These are phyloP conservation scores for Pichia sp. DNA, from an alignment of 1,139 yeast genomes.

Conservation along the genomic window DNA sequence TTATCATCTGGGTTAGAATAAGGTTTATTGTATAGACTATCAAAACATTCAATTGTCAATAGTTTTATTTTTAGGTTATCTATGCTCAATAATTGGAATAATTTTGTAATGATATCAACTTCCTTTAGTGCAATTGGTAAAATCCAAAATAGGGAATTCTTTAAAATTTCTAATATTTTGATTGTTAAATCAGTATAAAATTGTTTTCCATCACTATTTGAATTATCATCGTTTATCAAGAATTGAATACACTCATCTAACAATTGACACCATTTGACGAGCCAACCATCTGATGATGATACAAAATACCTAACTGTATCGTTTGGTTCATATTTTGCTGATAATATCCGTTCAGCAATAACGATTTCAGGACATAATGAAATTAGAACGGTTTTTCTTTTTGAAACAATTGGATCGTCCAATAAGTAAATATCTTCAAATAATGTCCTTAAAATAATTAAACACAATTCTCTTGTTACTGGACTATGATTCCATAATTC, in stretches of 20 bases:
- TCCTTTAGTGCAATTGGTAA: slow-evolving; percentile 65
- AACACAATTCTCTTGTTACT: slow-evolving; percentile 64
- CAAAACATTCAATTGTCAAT: slow-evolving; percentile 85
- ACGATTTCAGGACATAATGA: slow-evolving; percentile 80
- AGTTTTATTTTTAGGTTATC: slow-evolving; percentile 66
- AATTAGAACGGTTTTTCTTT: slow-evolving; percentile 68
- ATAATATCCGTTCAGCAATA: slow-evolving; percentile 62
- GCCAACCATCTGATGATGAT: slow-evolving; percentile 79
- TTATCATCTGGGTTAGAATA: slow-evolving; percentile 68
- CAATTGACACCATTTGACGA: slow-evolving; percentile 63
- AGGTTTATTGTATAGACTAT: slow-evolving; percentile 78
- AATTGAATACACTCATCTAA: slow-evolving; percentile 45
- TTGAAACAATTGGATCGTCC: slow-evolving; percentile 86
- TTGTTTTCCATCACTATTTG: slow-evolving; percentile 2
- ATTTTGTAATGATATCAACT: slow-evolving; percentile 61
- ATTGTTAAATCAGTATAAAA: slow-evolving; percentile 40
- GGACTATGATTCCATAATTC: slow-evolving; percentile 64
- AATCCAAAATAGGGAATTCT: slow-evolving; percentile 89
- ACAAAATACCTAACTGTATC: slow-evolving; percentile 55
- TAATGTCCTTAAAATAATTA: slow-evolving; percentile 73
- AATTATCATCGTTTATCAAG: slow-evolving; percentile 8
- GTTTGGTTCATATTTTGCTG: slow-evolving; percentile 65
- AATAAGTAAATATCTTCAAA: slow-evolving; percentile 92
- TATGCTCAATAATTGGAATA: slow-evolving; percentile 54
- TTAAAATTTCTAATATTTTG: slow-evolving; percentile 72